Evolutionary conservation across 2,329 filamentous ascomycete genomes (phyloP).

Genomic region (Fusarium xylarioides): DNA sequence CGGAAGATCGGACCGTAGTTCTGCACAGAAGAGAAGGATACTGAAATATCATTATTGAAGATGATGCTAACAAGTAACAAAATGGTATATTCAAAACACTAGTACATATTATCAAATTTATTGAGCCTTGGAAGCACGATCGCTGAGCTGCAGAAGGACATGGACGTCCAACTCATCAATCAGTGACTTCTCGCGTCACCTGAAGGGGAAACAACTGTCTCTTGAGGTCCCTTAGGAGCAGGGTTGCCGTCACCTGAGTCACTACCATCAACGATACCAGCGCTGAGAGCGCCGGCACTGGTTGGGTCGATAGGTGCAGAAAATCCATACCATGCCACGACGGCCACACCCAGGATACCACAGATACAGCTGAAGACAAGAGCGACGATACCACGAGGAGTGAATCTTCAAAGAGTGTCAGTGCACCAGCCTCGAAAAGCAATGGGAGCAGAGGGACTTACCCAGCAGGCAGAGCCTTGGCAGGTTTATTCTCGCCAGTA

Average conservation of each 20-base stretch:
- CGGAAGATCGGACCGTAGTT: neutral
- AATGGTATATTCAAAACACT: conserved; percentile 16
- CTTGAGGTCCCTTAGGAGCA: conserved; percentile 19
- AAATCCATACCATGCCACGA: conserved; percentile 73
- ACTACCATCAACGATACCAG: conserved; percentile 28
- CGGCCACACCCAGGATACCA: conserved; percentile 73
- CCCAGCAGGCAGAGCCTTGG: conserved; percentile 69
- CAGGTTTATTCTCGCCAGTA: conserved; percentile 65
- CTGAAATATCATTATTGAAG: neutral
- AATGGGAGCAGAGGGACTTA: conserved; percentile 36
- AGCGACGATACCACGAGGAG: conserved; percentile 75
- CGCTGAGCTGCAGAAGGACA: neutral
- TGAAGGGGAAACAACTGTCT: conserved; percentile 13
- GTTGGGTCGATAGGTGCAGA: conserved; percentile 24
- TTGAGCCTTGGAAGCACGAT: neutral
- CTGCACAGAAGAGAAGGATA: neutral
- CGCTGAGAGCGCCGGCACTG: conserved; percentile 21
- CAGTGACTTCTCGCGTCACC: conserved; percentile 11
- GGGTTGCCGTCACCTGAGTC: conserved; percentile 18
- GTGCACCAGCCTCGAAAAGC: neutral
- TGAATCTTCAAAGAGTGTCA: conserved; percentile 60
- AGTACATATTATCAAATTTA: neutral
- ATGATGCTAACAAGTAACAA: neutral
- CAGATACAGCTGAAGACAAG: conserved; percentile 76
- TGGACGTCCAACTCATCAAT: neutral